A percentile compares a stretch with the other conserved stretches of the same genome.
These are phyloP conservation scores for Hibiscus tridactylites DNA, from an alignment of 345 rosid species.

Conservation along the genomic window DNA sequence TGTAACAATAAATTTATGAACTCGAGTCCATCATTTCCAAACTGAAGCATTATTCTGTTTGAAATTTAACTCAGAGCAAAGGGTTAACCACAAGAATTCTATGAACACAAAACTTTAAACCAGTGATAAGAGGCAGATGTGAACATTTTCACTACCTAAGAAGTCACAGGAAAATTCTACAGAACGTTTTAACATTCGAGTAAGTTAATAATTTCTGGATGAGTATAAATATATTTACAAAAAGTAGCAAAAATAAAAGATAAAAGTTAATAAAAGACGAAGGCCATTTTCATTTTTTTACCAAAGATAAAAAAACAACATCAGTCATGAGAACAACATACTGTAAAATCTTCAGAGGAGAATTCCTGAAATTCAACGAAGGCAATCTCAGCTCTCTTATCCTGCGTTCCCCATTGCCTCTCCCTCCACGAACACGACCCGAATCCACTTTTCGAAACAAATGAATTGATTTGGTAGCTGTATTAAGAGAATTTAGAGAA, in stretches of 20 bases:
- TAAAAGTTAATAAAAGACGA: no score
- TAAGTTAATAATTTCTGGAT: neutral
- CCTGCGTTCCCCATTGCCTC: slow-evolving; percentile 30
- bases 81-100: neutral
- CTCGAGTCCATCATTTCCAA: neutral
- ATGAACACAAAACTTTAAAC: neutral
- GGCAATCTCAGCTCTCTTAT: slow-evolving; percentile 65
- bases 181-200: neutral
- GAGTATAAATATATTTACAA: neutral
- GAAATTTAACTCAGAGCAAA: neutral
- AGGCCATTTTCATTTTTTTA: slow-evolving; percentile 10
- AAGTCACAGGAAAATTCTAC: neutral
- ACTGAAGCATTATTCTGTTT: neutral
- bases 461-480: slow-evolving; percentile 21
- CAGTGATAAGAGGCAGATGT: neutral
- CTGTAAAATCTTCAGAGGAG: slow-evolving; percentile 63
- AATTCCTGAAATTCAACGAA: slow-evolving; percentile 50
- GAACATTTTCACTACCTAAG: no score
- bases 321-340: slow-evolving; percentile 48
- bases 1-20: neutral
- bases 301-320: slow-evolving; percentile 47
- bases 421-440: slow-evolving; percentile 33
- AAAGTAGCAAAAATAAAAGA: neutral
- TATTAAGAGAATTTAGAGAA: slow-evolving; percentile 11
- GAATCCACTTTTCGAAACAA: slow-evolving; percentile 58